Base-by-base conservation (phyloP, 352 stramenopile genomes). In the Phytophthora multivora region DNA sequence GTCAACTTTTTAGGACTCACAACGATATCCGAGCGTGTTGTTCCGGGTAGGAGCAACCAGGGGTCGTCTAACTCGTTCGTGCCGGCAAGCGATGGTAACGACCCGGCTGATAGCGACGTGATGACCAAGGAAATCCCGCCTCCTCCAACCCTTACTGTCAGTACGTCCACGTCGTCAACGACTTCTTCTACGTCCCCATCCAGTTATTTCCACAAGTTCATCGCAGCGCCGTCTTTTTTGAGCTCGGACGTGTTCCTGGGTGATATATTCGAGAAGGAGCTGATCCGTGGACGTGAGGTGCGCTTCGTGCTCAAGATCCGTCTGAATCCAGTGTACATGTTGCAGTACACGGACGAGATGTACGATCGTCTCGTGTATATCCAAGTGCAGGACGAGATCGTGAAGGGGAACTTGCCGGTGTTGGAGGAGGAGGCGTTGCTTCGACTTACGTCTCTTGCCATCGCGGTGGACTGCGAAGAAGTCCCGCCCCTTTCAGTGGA, bases 271-370 rank as follows among this genome's bases (percentile, higher is more conserved):
- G 92, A 97, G 51, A 89, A 89, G 49, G 88, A 97, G 51, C 56
- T 96, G 38, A 88, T 96, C 41, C 89, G 95, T 61, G 85, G 88
- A 23, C 79, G 88, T 11, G 80, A 95, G n/a, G 88, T 98, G 35
- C 89, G 75, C 9, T 98, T 98, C 54, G 88, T 98, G 60, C 75
- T 97, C 28, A 98, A 98, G 71, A 96, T 98, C 50, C 93, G 95
- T 11, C 73, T 98, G 16, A 83, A 80, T 33, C 84, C 83, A 21
- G 73, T 89, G 33, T 91, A 93, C 54, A 85, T 86, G 47, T 60
- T 93, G 41, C 84, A 95, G 54, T 91, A 95, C 60, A 77, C 82
- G 33, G 88, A 96, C 51, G 85, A 89, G 53, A 86, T 95, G 71
- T 94, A 89, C 63, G 77, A 93, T 33, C 79, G 86, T 12, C 66